A percentile compares a stretch with the other conserved stretches of the same genome.
These are phyloP conservation scores for Escovopsis sp. DNA, from an alignment of 2,329 filamentous ascomycete genomes.

Conservation along the genomic window DNA sequence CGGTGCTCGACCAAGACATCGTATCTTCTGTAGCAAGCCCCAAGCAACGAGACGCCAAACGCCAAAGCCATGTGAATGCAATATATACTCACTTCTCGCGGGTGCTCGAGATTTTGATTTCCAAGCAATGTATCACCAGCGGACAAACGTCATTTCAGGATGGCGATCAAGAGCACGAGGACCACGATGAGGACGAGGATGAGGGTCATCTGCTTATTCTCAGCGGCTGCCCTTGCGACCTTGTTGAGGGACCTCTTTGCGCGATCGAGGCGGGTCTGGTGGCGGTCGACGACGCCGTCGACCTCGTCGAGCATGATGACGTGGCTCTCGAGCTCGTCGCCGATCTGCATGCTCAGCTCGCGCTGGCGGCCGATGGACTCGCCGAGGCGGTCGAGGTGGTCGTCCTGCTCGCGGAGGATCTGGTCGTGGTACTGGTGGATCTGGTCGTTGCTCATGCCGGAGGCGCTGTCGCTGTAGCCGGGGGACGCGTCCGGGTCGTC, in stretches of 20 bases:
- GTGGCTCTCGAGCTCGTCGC: slow-evolving; percentile 86
- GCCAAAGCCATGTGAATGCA: too few species aligned
- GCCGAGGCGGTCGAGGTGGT: slow-evolving; percentile 80
- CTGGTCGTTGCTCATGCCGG: slow-evolving; percentile 60
- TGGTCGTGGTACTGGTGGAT: slow-evolving; percentile 72
- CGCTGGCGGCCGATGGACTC: slow-evolving; percentile 76
- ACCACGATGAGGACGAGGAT: slow-evolving; percentile 74
- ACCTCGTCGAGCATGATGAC: slow-evolving; percentile 81
- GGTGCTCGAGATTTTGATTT: background rate
- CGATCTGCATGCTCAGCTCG: slow-evolving; percentile 89
- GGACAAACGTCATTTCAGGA: slow-evolving; percentile 46
- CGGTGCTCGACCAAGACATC: too few species aligned
- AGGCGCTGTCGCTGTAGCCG: slow-evolving; percentile 46
- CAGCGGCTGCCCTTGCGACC: slow-evolving; percentile 59
- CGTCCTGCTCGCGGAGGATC: slow-evolving; percentile 79
- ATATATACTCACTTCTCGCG: background rate
- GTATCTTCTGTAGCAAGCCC: too few species aligned
- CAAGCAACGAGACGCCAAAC: too few species aligned
- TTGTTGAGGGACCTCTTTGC: slow-evolving; percentile 58
- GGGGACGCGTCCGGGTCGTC: slow-evolving; percentile 47
- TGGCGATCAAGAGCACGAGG: slow-evolving; percentile 65
- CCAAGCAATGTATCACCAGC: background rate
- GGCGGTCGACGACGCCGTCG: slow-evolving; percentile 68
- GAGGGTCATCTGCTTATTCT: slow-evolving; percentile 75
- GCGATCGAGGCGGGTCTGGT: slow-evolving; percentile 59